Evolutionary conservation across 1,284 basidiomycete species (phyloP).

Genomic region (Cryptococcus sp.): DNA sequence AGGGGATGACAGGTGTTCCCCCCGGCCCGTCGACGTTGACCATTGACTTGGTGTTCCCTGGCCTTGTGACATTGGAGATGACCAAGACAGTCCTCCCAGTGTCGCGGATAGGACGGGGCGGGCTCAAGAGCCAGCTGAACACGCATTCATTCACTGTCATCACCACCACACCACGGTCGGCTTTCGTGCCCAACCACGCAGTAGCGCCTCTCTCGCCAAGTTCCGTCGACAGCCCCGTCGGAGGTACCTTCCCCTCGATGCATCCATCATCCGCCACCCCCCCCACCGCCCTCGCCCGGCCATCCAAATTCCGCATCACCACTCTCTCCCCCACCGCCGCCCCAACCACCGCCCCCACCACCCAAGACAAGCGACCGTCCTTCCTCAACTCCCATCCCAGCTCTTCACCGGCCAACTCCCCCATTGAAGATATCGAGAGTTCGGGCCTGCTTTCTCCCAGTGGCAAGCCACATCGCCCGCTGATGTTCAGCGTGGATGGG

Average conservation of each 20-base stretch:
- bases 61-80: slow-evolving; percentile 26
- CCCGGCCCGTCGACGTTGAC: neutral
- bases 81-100: slow-evolving; percentile 34
- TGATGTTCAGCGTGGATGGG: slow-evolving; percentile 32
- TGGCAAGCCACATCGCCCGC: slow-evolving; percentile 2
- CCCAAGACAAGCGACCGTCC: neutral
- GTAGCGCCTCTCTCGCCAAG: neutral
- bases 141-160: slow-evolving; percentile 34
- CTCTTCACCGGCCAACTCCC: slow-evolving; percentile 19
- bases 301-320: neutral
- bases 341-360: neutral
- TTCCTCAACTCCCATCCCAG: neutral
- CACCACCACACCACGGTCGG: slow-evolving; percentile 30
- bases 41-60: slow-evolving; percentile 28
- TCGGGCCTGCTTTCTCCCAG: slow-evolving; percentile 9
- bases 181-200: slow-evolving; percentile 7
- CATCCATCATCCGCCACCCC: neutral
- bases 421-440: slow-evolving; percentile 21
- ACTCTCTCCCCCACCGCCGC: neutral
- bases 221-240: neutral
- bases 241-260: neutral
- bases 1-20: neutral
- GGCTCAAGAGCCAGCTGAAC: slow-evolving; percentile 6
- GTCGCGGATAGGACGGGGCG: slow-evolving; percentile 7
- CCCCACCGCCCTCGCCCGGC: neutral